Percentiles rank a stretch among this genome's conserved stretches.
phyloP scores from a whole-genome alignment of 257 asterid species.

The Scutellaria minor region DNA sequence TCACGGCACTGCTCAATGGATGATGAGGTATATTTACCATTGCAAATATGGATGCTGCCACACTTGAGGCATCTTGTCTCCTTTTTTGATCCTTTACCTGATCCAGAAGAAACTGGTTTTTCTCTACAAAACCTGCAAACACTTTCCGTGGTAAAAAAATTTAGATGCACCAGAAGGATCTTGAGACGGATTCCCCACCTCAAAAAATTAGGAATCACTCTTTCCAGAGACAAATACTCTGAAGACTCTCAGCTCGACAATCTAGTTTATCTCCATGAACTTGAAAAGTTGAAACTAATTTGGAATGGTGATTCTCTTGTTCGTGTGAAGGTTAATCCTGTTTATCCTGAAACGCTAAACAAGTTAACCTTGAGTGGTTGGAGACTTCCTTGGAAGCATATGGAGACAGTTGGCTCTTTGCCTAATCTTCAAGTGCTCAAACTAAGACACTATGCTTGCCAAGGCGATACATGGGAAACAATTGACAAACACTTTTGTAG shows the following conservation, averaged over 20 bases:
- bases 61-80: no score
- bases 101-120: no score
- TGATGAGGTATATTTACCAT: no score
- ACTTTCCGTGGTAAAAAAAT: no score
- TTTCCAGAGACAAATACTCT: not conserved
- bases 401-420: constrained; percentile 21
- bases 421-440: constrained; percentile 29
- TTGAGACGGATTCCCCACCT: no score
- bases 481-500: not conserved
- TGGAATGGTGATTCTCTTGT: not conserved
- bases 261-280: not conserved
- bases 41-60: no score
- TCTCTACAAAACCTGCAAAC: no score
- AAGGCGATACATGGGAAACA: constrained; percentile 3
- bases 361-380: constrained; percentile 19
- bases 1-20: no score
- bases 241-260: not conserved
- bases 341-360: not conserved
- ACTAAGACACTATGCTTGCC: constrained; percentile 13
- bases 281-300: constrained; percentile 19
- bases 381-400: constrained; percentile 14
- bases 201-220: no score
- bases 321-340: not conserved
- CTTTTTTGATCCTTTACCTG: no score
- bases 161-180: no score